These are phyloP conservation scores for Pseudogymnoascus sp. DNA, from an alignment of 2,329 filamentous ascomycete genomes.

Conservation along the genomic window DNA sequence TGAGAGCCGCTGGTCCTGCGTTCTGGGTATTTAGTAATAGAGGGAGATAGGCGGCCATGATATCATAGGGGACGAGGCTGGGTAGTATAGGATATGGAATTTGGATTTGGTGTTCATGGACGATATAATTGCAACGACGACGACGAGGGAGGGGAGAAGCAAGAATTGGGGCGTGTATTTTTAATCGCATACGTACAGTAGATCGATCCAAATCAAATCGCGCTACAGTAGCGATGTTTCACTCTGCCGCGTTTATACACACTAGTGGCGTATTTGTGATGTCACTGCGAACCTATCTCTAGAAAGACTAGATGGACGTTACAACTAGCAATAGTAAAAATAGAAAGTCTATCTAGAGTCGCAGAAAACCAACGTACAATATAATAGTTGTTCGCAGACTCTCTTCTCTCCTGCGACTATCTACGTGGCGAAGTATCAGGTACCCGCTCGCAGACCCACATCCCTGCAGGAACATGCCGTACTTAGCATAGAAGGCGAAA, in stretches of 20 bases:
- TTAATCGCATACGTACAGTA: not conserved
- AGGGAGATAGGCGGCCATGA: constrained; percentile 14
- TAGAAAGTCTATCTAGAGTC: not conserved
- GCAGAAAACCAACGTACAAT: not conserved
- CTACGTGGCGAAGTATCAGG: not conserved
- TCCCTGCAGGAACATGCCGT: not conserved
- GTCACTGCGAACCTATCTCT: not conserved
- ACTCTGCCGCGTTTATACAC: not conserved
- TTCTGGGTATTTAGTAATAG: constrained; percentile 14
- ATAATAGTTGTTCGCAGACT: not conserved
- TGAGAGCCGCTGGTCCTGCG: not conserved
- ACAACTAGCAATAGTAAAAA: not conserved
- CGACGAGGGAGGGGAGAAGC: not conserved
- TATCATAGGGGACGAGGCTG: constrained; percentile 5
- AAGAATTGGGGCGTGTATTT: not conserved
- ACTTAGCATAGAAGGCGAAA: not conserved
- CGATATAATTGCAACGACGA: not conserved
- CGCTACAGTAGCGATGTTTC: not conserved
- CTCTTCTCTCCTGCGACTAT: not conserved
- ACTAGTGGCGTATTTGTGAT: not conserved
- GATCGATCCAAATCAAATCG: not conserved
- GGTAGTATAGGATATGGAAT: not conserved
- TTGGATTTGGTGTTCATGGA: not conserved
- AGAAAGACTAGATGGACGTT: no score
- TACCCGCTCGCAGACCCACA: not conserved